Conservation (phyloP, 2,329 filamentous ascomycete genomes). For the Cercospora citrullina region DNA sequence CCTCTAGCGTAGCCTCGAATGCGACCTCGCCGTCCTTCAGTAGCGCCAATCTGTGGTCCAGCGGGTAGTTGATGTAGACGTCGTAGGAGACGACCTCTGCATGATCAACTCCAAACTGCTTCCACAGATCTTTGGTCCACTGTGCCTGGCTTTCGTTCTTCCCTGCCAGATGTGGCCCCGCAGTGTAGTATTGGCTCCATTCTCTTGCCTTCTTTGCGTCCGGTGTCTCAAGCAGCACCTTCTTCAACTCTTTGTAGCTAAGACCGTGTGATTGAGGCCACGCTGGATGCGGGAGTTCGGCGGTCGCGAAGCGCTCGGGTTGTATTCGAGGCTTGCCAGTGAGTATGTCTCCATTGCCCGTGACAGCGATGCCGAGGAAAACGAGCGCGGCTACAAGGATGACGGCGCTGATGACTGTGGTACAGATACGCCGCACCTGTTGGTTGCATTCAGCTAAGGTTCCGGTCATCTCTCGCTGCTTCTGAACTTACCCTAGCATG, state of each 20-base stretch:
- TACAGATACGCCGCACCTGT: conserved; percentile 64
- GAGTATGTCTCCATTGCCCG: conserved; percentile 34
- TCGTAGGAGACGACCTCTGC: conserved; percentile 52
- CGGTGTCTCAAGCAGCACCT: conserved; percentile 57
- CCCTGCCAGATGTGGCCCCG: conserved; percentile 53
- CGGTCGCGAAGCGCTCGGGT: conserved; percentile 24
- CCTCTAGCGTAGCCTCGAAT: conserved; percentile 67
- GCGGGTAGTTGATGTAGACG: conserved; percentile 54
- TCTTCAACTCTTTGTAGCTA: conserved; percentile 56
- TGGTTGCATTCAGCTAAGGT: conserved; percentile 1
- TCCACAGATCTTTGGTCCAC: conserved; percentile 53
- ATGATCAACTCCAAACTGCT: conserved; percentile 50
- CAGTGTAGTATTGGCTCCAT: conserved; percentile 54
- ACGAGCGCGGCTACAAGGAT: conserved; percentile 42
- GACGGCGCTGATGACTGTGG: conserved; percentile 51
- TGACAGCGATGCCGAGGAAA: conserved; percentile 43
- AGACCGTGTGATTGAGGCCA: conserved; percentile 51
- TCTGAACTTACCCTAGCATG: conserved; percentile 32
- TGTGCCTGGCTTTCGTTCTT: conserved; percentile 55
- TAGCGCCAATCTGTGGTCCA: conserved; percentile 49
- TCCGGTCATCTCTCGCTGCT: not conserved
- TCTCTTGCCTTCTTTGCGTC: conserved; percentile 52
- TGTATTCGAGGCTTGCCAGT: conserved; percentile 38
- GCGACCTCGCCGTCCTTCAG: conserved; percentile 42
- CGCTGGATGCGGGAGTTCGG: conserved; percentile 37